phyloP scores from a whole-genome alignment of 2,329 filamentous ascomycete genomes.

The Phialophora expanda region DNA sequence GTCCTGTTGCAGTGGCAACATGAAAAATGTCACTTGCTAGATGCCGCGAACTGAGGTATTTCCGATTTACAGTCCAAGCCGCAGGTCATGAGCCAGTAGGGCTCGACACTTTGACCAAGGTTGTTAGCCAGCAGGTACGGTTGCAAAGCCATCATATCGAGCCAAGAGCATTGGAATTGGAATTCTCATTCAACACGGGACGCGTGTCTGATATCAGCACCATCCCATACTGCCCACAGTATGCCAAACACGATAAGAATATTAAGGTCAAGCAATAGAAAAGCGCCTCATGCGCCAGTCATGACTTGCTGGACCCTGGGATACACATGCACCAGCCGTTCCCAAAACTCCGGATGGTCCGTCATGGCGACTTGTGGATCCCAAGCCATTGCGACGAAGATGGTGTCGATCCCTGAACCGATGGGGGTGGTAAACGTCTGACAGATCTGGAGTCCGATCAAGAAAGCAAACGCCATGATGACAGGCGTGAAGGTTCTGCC shows the following conservation, averaged over 20 bases:
- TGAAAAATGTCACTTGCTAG: not conserved
- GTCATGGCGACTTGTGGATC: slow-evolving; percentile 72
- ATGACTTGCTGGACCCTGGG: slow-evolving; percentile 76
- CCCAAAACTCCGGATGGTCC: slow-evolving; percentile 81
- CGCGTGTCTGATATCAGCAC: not conserved
- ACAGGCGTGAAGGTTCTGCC: slow-evolving; percentile 72
- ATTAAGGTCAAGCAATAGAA: not conserved
- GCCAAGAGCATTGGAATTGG: not conserved
- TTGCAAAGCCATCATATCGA: not conserved
- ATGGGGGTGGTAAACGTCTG: slow-evolving; percentile 89
- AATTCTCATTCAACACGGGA: not conserved
- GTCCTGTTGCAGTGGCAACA: not conserved
- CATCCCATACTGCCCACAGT: not conserved
- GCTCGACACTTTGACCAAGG: not conserved
- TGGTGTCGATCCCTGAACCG: slow-evolving; percentile 85
- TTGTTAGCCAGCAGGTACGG: not conserved
- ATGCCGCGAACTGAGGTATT: not conserved
- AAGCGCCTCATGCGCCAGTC: slow-evolving; percentile 1
- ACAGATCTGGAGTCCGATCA: slow-evolving; percentile 88
- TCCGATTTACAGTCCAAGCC: too few species aligned
- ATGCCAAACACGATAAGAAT: not conserved
- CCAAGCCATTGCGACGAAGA: slow-evolving; percentile 80
- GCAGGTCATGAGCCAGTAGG: not conserved
- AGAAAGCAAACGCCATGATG: slow-evolving; percentile 81
- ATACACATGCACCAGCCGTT: slow-evolving; percentile 78